These are phyloP conservation scores for Phlegmacium glaucopus DNA, from an alignment of 768 basidiomycete genomes.

Conservation along the genomic window DNA sequence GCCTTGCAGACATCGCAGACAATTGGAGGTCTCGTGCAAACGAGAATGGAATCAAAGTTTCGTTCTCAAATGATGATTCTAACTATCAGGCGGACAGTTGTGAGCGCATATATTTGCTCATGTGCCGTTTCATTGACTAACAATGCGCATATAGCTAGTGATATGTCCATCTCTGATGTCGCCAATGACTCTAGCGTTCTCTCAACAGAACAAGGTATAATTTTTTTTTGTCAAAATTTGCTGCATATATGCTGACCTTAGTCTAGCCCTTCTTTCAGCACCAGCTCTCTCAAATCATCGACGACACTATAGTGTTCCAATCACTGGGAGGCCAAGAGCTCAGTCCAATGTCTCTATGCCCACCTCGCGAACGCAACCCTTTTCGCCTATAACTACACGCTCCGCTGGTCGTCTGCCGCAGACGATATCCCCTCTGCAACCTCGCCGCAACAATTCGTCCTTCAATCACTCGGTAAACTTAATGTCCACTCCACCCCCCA, in stretches of 20 bases:
- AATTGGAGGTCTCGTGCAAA: slow-evolving; percentile 73
- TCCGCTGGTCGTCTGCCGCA: slow-evolving; percentile 24
- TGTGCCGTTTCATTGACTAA: slow-evolving; percentile 18
- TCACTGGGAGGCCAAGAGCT: slow-evolving; percentile 51
- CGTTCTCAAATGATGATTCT: slow-evolving; percentile 48
- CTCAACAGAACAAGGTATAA: slow-evolving; percentile 46
- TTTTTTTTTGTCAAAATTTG: background rate
- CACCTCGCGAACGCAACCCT: slow-evolving; percentile 25
- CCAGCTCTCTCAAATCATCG: slow-evolving; percentile 45
- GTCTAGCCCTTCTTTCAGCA: slow-evolving; percentile 55
- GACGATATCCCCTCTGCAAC: slow-evolving; percentile 30
- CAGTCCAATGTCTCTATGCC: slow-evolving; percentile 50
- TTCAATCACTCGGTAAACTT: slow-evolving; percentile 33
- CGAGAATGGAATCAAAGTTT: slow-evolving; percentile 70
- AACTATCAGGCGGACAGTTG: slow-evolving; percentile 44
- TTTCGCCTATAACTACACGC: slow-evolving; percentile 34
- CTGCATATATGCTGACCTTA: slow-evolving; percentile 8
- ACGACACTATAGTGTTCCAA: slow-evolving; percentile 26
- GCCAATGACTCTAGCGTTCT: slow-evolving; percentile 45
- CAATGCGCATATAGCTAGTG: slow-evolving; percentile 50
- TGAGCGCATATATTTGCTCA: slow-evolving; percentile 25
- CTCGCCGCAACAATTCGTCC: slow-evolving; percentile 25
- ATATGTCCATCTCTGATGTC: slow-evolving; percentile 44
- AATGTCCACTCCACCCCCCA: slow-evolving; percentile 67
- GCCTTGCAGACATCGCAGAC: slow-evolving; percentile 56